Conservation (phyloP, 805 yeast genomes). For the Candida nitratophila region DNA sequence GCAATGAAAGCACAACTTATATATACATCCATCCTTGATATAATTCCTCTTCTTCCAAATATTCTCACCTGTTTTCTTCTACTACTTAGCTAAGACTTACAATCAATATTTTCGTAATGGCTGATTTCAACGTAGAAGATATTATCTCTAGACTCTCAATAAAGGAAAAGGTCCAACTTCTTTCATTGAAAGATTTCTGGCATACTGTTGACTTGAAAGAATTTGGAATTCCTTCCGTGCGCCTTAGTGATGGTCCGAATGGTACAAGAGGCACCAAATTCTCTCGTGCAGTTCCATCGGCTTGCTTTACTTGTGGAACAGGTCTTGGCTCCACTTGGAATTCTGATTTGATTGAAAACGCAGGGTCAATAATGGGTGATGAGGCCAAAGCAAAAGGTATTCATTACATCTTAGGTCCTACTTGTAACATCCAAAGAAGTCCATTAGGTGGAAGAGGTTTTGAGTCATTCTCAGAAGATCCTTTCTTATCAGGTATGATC, state of each 20-base stretch:
- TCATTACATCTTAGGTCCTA: constrained; percentile 33
- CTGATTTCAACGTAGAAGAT: constrained; percentile 12
- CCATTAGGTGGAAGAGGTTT: constrained; percentile 38
- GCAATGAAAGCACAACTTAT: too few species aligned
- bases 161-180: constrained; percentile 24
- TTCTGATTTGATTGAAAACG: constrained; percentile 37
- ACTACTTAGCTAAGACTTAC: too few species aligned
- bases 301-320: constrained; percentile 57
- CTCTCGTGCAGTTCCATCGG: constrained; percentile 45
- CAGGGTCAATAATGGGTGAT: constrained; percentile 41
- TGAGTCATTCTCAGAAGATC: constrained; percentile 38
- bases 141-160: constrained; percentile 16
- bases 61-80: too few species aligned
- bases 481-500: constrained; percentile 31
- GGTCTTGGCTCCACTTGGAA: constrained; percentile 53
- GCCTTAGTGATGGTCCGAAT: constrained; percentile 56
- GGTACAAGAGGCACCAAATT: constrained; percentile 55
- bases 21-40: too few species aligned
- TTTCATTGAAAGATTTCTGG: constrained; percentile 30
- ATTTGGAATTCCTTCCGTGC: constrained; percentile 36
- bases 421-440: constrained; percentile 32
- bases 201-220: constrained; percentile 28
- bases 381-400: constrained; percentile 38
- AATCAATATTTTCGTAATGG: too few species aligned
- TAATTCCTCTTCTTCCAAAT: too few species aligned